Evolutionary conservation across 139 green algal species (phyloP), one percentile per base, ranked within the genome.

Genomic region (Chlorella sp.): DNA sequence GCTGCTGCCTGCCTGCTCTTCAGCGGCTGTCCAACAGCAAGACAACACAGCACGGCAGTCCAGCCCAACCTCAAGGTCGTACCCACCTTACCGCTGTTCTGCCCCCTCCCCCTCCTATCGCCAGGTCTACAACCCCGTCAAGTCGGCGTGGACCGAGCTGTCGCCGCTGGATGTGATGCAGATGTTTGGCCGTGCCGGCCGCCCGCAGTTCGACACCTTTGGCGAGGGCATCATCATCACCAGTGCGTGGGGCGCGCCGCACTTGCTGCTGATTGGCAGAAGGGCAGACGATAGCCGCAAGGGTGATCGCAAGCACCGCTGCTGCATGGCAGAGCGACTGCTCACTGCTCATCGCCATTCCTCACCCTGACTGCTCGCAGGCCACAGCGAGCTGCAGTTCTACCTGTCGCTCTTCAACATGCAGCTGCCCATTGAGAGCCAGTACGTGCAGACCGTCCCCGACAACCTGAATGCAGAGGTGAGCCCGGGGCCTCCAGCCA

Each of bases 221-320:
- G 97, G 97, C 62, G 95, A 98, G 89, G 97, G 96, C 82, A 98
- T 99, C 93, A 98, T 99, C 92, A 98, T 99, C 91, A 98, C 95
- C 32, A 64, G 86, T 91, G 73, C 25, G 60, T 30, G 26, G 17
- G 28, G 60, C 1, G 60, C 1, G 1, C 20, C n/a, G 64, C n/a
- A 39, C 64, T 71, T 4, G n/a, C 64, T 41, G 28, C 64, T 39
- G n/a, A n/a, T n/a, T n/a, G n/a, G n/a, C n/a, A n/a, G n/a, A n/a
- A n/a, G n/a, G n/a, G n/a, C n/a, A n/a, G n/a, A n/a, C n/a, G n/a
- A n/a, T n/a, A n/a, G n/a, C n/a, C n/a, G n/a, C n/a, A n/a, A n/a
- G n/a, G n/a, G n/a, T n/a, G n/a, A n/a, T n/a, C n/a, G n/a, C n/a
- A n/a, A 0, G 26, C 36, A 21, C 51, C 55, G 34, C 51, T 69